These are phyloP conservation scores for Cercospora sesami DNA, from an alignment of 2,329 filamentous ascomycete genomes.

Conservation along the genomic window DNA sequence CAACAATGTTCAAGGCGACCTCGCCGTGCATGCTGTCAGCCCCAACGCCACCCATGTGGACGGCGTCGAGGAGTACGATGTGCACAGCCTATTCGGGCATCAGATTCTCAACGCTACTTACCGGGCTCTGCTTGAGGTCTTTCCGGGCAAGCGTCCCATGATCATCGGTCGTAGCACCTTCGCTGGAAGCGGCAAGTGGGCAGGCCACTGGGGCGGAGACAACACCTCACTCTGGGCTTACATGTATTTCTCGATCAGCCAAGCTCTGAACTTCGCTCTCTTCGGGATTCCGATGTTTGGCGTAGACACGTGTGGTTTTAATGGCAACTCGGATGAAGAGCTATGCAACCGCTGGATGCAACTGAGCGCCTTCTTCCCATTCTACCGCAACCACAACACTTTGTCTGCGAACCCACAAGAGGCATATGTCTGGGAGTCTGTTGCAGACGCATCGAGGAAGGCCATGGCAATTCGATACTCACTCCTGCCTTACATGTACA, in stretches of 20 bases:
- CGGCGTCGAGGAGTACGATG: slow-evolving; percentile 74
- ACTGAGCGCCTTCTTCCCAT: slow-evolving; percentile 68
- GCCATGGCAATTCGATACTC: slow-evolving; percentile 72
- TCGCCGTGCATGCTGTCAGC: slow-evolving; percentile 70
- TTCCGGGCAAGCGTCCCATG: slow-evolving; percentile 71
- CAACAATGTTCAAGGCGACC: slow-evolving; percentile 61
- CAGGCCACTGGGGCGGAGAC: slow-evolving; percentile 74
- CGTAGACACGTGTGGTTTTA: slow-evolving; percentile 61
- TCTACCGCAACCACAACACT: slow-evolving; percentile 75
- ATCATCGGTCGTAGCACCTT: slow-evolving; percentile 84
- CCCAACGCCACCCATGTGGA: slow-evolving; percentile 77
- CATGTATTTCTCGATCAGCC: slow-evolving; percentile 75
- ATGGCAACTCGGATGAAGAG: slow-evolving; percentile 32
- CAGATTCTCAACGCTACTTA: slow-evolving; percentile 77
- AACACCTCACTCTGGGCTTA: slow-evolving; percentile 69
- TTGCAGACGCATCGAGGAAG: slow-evolving; percentile 62
- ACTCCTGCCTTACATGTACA: slow-evolving; percentile 75
- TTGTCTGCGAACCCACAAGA: slow-evolving; percentile 65
- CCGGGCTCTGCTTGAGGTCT: slow-evolving; percentile 63
- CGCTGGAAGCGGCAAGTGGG: slow-evolving; percentile 70
- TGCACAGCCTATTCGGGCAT: slow-evolving; percentile 77
- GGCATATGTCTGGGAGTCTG: slow-evolving; percentile 68
- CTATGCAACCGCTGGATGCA: slow-evolving; percentile 38
- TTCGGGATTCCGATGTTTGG: slow-evolving; percentile 79
- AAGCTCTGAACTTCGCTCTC: slow-evolving; percentile 72